A percentile compares a stretch with the other conserved stretches of the same genome.
These are phyloP conservation scores for Acacia melanoxylon DNA, from an alignment of 306 rosid genomes.

Conservation along the genomic window DNA sequence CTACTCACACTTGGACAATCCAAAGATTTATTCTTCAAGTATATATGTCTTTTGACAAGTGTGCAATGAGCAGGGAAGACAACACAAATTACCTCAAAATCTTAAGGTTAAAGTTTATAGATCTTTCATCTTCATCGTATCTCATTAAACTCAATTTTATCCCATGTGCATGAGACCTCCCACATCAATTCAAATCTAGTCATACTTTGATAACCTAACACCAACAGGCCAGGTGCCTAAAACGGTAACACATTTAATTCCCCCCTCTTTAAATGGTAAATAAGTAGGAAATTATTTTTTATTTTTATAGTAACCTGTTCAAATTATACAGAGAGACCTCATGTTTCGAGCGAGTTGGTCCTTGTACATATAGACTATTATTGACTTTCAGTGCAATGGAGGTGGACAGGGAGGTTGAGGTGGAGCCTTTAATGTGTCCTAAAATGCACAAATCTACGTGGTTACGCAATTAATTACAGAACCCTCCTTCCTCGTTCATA, in stretches of 20 bases:
- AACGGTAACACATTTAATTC: not conserved
- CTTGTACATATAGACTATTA: not conserved
- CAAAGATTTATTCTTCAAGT: too few relatives aligned
- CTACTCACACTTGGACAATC: too few relatives aligned
- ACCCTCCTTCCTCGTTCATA: slow-evolving; percentile 38
- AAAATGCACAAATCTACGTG: slow-evolving; percentile 7
- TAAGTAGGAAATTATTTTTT: not conserved
- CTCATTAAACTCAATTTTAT: too few relatives aligned
- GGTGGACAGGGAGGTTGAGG: slow-evolving; percentile 32
- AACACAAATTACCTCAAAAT: too few relatives aligned
- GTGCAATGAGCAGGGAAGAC: too few relatives aligned
- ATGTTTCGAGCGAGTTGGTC: not conserved
- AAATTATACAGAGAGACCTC: not conserved
- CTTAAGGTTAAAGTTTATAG: too few relatives aligned
- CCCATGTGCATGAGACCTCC: too few relatives aligned
- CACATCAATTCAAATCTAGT: too few relatives aligned
- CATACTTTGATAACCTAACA: too few relatives aligned
- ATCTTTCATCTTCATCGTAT: too few relatives aligned
- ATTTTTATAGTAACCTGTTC: not conserved
- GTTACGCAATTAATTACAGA: slow-evolving; percentile 25
- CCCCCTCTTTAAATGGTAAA: not conserved
- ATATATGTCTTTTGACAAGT: too few relatives aligned
- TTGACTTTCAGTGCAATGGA: not conserved
- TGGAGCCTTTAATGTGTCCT: not conserved
- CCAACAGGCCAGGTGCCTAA: too few relatives aligned